These are phyloP conservation scores for Hyaloperonospora brassicae DNA, from an alignment of 352 stramenopile species.

Conservation along the genomic window DNA sequence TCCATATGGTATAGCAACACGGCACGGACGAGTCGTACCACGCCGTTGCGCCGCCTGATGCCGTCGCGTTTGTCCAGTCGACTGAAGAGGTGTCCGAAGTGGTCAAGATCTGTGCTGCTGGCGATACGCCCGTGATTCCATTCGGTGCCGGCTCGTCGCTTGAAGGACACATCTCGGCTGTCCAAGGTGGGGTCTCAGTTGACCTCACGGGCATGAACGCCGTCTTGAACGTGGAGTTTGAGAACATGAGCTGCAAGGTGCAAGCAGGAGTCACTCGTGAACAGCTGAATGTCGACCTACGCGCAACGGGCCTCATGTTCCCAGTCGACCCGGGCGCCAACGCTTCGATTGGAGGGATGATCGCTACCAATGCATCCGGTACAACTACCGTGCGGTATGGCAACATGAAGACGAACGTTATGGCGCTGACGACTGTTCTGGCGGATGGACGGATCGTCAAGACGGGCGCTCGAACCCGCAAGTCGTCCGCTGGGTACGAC, in stretches of 20 bases:
- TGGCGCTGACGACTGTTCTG: constrained; percentile 90
- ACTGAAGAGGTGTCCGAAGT: constrained; percentile 87
- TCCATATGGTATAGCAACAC: constrained; percentile 51
- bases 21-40: constrained; percentile 90
- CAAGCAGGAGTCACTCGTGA: constrained; percentile 91
- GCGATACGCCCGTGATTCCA: constrained; percentile 88
- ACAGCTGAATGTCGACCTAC: constrained; percentile 85
- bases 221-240: constrained; percentile 51
- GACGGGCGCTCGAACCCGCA: constrained; percentile 89
- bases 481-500: constrained; percentile 96
- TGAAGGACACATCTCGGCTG: constrained; percentile 93
- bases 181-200: constrained; percentile 86
- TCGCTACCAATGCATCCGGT: constrained; percentile 84
- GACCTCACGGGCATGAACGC: constrained; percentile 84
- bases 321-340: constrained; percentile 95
- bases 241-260: constrained; percentile 89
- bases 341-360: constrained; percentile 95
- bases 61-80: constrained; percentile 78
- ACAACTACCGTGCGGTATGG: constrained; percentile 90
- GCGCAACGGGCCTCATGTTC: constrained; percentile 90
- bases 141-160: constrained; percentile 90
- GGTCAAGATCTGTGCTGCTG: constrained; percentile 82
- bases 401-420: constrained; percentile 96
- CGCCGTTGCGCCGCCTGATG: constrained; percentile 67
- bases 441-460: constrained; percentile 82